Conservation (phyloP, 192 early-diverging fungal species). For the Dissophora ornata region DNA sequence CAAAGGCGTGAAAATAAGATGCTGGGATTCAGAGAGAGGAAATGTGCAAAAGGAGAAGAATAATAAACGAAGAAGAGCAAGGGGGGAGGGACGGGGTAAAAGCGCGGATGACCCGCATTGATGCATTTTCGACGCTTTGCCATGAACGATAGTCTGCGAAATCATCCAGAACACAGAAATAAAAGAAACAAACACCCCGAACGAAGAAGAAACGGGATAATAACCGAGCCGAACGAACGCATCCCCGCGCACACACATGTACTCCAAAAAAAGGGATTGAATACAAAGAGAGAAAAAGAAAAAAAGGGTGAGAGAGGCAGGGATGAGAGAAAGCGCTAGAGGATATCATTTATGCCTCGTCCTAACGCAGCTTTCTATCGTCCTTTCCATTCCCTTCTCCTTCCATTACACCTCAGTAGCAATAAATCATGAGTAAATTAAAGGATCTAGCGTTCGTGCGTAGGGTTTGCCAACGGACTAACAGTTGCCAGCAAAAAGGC, state of each 20-base stretch:
- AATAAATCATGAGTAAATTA: too few relatives aligned
- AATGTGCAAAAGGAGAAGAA: neutral
- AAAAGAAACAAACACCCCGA: too few relatives aligned
- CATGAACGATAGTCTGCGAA: neutral
- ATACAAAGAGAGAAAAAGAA: neutral
- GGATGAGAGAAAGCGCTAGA: too few relatives aligned
- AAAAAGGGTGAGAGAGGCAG: slow-evolving; percentile 1
- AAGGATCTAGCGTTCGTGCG: too few relatives aligned
- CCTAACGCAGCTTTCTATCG: too few relatives aligned
- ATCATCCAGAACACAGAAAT: neutral
- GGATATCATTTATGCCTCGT: too few relatives aligned
- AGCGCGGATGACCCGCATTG: neutral
- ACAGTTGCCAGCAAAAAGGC: neutral
- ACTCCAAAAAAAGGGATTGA: neutral
- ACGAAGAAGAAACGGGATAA: too few relatives aligned
- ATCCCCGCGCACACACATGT: neutral
- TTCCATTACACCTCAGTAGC: too few relatives aligned
- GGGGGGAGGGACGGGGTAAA: neutral
- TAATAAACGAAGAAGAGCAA: neutral
- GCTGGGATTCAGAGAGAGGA: neutral
- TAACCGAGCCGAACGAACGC: neutral
- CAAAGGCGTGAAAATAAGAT: too few relatives aligned
- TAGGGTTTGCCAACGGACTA: neutral
- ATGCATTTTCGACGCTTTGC: slow-evolving; percentile 29
- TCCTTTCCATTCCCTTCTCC: too few relatives aligned